Conservation (phyloP, 768 basidiomycete species). For the Leccinum ochraceum region DNA sequence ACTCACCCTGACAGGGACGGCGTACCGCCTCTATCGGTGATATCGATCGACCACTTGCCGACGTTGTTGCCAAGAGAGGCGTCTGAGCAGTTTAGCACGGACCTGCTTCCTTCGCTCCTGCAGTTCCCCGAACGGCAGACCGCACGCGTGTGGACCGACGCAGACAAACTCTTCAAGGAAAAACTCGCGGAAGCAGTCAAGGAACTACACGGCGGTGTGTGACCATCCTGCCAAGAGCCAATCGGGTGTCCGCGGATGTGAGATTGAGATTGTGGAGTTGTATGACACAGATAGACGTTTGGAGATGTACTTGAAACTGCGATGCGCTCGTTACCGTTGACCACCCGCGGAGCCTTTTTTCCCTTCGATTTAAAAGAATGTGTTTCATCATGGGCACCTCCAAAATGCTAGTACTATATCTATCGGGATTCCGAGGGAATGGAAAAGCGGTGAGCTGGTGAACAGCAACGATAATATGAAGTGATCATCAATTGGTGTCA, state of each 20-base stretch:
- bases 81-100: slow-evolving; percentile 92
- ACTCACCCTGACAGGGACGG: slow-evolving; percentile 42
- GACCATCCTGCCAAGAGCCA: background rate
- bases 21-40: slow-evolving; percentile 74
- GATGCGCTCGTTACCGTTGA: background rate
- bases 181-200: slow-evolving; percentile 55
- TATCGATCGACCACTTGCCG: slow-evolving; percentile 97
- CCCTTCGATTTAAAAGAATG: background rate
- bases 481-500: background rate
- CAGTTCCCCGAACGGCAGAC: slow-evolving; percentile 66
- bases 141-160: slow-evolving; percentile 85
- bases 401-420: background rate
- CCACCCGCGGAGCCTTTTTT: background rate
- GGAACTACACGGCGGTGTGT: slow-evolving; percentile 8
- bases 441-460: background rate
- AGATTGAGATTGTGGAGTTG: background rate
- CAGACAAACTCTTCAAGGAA: slow-evolving; percentile 78
- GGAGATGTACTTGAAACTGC: background rate
- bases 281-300: background rate
- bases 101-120: slow-evolving; percentile 82
- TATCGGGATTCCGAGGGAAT: background rate
- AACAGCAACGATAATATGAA: background rate
- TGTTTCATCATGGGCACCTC: background rate
- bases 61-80: slow-evolving; percentile 94
- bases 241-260: background rate